A percentile compares a stretch with the other conserved stretches of the same genome.
phyloP scores from a whole-genome alignment of 2,329 filamentous ascomycete species.

The Colletotrichum shisoi region DNA sequence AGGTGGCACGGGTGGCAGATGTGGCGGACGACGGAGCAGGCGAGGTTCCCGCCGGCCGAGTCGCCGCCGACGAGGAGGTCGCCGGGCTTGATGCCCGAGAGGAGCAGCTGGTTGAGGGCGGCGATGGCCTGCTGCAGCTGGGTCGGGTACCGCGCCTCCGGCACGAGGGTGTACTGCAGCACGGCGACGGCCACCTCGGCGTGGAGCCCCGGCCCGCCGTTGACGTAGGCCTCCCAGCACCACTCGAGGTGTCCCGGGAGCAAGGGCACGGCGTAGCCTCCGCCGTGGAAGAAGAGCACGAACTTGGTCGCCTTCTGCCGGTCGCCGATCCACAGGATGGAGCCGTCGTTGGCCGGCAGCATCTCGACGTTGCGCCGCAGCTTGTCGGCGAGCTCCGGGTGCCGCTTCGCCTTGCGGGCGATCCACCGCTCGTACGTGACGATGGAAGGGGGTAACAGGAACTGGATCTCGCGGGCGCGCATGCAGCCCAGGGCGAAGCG shows the following conservation, averaged over 20 bases:
- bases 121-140: constrained; percentile 39
- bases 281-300: constrained; percentile 47
- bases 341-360: constrained; percentile 29
- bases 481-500: constrained; percentile 34
- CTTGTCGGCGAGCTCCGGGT: constrained; percentile 11
- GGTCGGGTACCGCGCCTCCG: constrained; percentile 33
- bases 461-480: constrained; percentile 41
- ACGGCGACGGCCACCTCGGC: constrained; percentile 37
- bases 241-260: constrained; percentile 42
- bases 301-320: constrained; percentile 43
- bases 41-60: constrained; percentile 50
- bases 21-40: constrained; percentile 47
- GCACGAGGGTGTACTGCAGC: constrained; percentile 38
- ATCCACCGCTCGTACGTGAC: constrained; percentile 43
- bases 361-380: constrained; percentile 24
- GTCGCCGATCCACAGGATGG: constrained; percentile 46
- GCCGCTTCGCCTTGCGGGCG: constrained; percentile 36
- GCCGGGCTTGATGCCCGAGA: constrained; percentile 44
- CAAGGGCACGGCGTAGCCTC: constrained; percentile 44
- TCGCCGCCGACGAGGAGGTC: constrained; percentile 50
- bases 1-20: constrained; percentile 46
- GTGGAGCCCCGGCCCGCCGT: constrained; percentile 19
- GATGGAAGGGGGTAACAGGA: constrained; percentile 38
- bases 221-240: constrained; percentile 44
- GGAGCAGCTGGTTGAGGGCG: constrained; percentile 46